Evolutionary conservation across 345 rosid species (phyloP).

Genomic region (Brassica nigra): DNA sequence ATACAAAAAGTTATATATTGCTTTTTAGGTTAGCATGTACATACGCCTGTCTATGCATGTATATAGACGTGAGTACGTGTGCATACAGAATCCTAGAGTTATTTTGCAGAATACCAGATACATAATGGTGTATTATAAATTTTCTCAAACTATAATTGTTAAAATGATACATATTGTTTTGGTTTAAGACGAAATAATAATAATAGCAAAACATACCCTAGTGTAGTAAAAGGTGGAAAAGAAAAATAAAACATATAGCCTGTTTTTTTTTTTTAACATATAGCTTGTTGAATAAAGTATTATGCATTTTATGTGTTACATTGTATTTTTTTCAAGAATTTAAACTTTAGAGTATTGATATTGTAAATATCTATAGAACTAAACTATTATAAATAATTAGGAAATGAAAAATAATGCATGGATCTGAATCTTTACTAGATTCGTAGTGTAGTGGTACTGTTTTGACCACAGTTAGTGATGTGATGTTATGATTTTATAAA

Average conservation of each 20-base stretch:
- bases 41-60: not conserved
- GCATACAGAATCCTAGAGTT: not conserved
- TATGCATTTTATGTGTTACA: not conserved
- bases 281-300: not conserved
- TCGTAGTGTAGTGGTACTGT: constrained; percentile 35
- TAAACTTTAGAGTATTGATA: not conserved
- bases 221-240: not conserved
- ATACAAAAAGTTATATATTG: not conserved
- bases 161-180: too few relatives aligned
- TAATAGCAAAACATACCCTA: not conserved
- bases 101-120: not conserved
- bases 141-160: too few relatives aligned
- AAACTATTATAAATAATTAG: not conserved
- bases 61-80: not conserved
- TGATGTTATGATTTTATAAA: constrained; percentile 39
- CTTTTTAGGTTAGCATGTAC: not conserved
- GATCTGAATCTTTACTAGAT: constrained; percentile 31
- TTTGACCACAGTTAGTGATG: constrained; percentile 36
- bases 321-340: not conserved
- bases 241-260: not conserved
- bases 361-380: not conserved
- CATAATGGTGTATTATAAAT: too few relatives aligned
- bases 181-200: not conserved
- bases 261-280: not conserved
- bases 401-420: constrained; percentile 14